phyloP scores from a whole-genome alignment of 805 yeast genomes.

The Cephaloascus albidus region DNA sequence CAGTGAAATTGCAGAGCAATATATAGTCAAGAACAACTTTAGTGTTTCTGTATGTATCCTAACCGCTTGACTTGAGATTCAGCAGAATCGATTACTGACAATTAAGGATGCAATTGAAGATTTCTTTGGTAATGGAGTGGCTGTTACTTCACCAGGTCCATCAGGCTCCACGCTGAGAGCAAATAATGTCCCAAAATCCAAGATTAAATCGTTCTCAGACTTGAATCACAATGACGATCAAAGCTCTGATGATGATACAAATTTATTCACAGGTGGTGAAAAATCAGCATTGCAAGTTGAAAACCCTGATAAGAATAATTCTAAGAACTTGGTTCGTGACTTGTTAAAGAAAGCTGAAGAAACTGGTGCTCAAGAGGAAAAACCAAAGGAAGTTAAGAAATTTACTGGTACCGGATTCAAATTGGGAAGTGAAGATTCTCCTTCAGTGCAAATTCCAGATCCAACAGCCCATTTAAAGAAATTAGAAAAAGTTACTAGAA shows the following conservation, averaged over 20 bases:
- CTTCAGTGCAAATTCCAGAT: constrained; percentile 18
- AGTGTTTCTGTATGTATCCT: constrained; percentile 14
- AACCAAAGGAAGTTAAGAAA: constrained; percentile 9
- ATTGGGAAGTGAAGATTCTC: constrained; percentile 36
- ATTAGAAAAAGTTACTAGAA: constrained; percentile 55
- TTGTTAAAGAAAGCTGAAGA: constrained; percentile 61
- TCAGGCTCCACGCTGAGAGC: not conserved
- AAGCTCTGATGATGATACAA: constrained; percentile 46
- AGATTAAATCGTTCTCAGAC: constrained; percentile 28
- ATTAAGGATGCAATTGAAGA: constrained; percentile 26
- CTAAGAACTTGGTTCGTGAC: constrained; percentile 39
- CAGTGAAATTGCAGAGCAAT: constrained; percentile 26
- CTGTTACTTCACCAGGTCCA: not conserved
- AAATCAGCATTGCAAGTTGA: constrained; percentile 75
- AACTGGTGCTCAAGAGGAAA: constrained; percentile 39
- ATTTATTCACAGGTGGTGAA: constrained; percentile 62
- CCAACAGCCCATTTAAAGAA: constrained; percentile 15
- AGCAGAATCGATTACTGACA: not conserved
- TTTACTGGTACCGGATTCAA: constrained; percentile 47
- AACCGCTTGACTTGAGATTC: not conserved
- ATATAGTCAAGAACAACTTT: constrained; percentile 22
- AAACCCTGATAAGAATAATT: constrained; percentile 43
- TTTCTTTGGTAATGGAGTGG: constrained; percentile 5
- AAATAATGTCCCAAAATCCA: not conserved
- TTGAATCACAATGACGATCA: constrained; percentile 28